phyloP scores from a whole-genome alignment of 129 eudicot species.

The Mikania micrantha region DNA sequence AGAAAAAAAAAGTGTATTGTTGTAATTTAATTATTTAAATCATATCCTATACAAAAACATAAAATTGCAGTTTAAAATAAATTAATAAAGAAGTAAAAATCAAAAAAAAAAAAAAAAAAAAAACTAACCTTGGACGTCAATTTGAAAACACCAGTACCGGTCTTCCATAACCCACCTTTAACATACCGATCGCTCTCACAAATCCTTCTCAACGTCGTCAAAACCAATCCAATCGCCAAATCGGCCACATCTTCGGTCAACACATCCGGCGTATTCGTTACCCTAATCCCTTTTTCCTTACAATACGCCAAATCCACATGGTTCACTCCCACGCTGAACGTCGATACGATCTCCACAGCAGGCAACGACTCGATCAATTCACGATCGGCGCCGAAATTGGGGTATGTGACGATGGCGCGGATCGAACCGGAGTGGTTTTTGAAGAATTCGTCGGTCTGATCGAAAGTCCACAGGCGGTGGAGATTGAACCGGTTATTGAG shows the following conservation, averaged over 20 bases:
- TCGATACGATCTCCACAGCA: constrained; percentile 47
- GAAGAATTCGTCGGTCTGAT: constrained; percentile 25
- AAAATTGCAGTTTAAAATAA: too few relatives aligned
- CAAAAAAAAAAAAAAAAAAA: too few relatives aligned
- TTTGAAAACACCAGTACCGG: constrained; percentile 34
- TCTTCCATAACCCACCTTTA: constrained; percentile 53
- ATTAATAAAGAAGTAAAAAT: too few relatives aligned
- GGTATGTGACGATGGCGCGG: constrained; percentile 45
- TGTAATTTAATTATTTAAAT: too few relatives aligned
- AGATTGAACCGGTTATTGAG: constrained; percentile 54
- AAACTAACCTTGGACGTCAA: constrained; percentile 53
- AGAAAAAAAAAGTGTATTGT: too few relatives aligned
- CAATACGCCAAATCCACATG: constrained; percentile 53
- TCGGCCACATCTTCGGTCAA: constrained; percentile 71
- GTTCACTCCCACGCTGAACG: constrained; percentile 53
- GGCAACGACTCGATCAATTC: constrained; percentile 51
- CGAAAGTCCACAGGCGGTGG: constrained; percentile 40
- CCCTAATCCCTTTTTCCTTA: constrained; percentile 59
- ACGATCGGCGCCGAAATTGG: constrained; percentile 31
- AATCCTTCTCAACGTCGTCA: constrained; percentile 51
- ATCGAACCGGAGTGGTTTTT: constrained; percentile 31
- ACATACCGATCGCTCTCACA: constrained; percentile 53
- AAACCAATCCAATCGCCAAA: constrained; percentile 46
- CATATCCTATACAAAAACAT: too few relatives aligned
- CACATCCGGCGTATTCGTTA: constrained; percentile 56